A percentile compares a stretch with the other conserved stretches of the same genome.
phyloP scores from a whole-genome alignment of 164 flowering plant genomes.

The Paratinospora sagittata region DNA sequence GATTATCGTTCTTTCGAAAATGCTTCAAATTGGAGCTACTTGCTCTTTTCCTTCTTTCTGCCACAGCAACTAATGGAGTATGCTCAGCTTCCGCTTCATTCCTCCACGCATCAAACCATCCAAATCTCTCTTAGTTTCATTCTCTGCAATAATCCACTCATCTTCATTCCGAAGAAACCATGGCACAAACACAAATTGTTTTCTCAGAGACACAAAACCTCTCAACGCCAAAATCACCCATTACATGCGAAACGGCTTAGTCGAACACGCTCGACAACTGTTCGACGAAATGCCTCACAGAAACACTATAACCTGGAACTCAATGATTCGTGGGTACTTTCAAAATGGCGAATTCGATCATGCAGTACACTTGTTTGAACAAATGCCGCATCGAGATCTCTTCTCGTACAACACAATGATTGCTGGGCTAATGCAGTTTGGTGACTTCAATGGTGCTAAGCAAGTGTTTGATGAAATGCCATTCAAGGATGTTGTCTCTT shows the following conservation, averaged over 20 bases:
- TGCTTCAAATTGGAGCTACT: too few species aligned
- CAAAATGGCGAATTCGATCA: slow-evolving; percentile 30
- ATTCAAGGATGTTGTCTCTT: slow-evolving; percentile 45
- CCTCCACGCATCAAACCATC: slow-evolving; percentile 11
- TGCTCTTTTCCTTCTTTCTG: too few species aligned
- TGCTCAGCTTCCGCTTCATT: slow-evolving; percentile 22
- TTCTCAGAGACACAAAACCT: slow-evolving; percentile 24
- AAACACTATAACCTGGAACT: slow-evolving; percentile 50
- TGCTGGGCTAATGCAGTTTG: slow-evolving; percentile 43
- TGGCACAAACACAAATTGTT: neutral
- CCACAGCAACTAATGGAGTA: slow-evolving; percentile 26
- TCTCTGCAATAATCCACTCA: neutral
- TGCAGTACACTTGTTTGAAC: slow-evolving; percentile 33
- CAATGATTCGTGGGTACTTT: slow-evolving; percentile 59
- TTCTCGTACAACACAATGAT: slow-evolving; percentile 55
- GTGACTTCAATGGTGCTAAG: slow-evolving; percentile 35
- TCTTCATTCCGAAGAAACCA: slow-evolving; percentile 9
- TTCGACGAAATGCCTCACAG: slow-evolving; percentile 51
- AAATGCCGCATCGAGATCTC: slow-evolving; percentile 51
- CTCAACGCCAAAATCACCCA: slow-evolving; percentile 36
- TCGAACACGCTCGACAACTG: slow-evolving; percentile 39
- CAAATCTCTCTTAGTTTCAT: neutral
- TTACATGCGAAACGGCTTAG: slow-evolving; percentile 43
- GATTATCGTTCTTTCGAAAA: too few species aligned
- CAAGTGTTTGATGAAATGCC: slow-evolving; percentile 39